Evolutionary conservation across 129 eudicot genomes (phyloP), one percentile per base, ranked within the genome.

Genomic region (Flaveria trinervia): DNA sequence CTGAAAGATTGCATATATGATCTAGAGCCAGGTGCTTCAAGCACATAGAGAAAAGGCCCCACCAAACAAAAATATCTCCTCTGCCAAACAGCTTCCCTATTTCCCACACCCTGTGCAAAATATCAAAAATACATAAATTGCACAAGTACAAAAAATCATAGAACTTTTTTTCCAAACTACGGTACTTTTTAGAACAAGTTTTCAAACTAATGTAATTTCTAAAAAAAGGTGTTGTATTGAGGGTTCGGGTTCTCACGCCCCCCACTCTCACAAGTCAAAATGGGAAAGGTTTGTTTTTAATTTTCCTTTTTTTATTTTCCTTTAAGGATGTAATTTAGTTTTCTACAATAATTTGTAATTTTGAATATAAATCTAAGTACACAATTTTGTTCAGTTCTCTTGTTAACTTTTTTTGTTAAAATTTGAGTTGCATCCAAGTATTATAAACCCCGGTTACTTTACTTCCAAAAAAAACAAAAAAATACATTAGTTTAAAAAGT

Each of bases 11-110:
- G 97, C 80, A 89, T 89, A 86, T 95, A 95, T 9, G 91, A 81
- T 81, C 86, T 88, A 65, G 97, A 86, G 10, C 88, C 92, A 54
- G 99, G 97, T 52, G 76, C 86, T 68, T 95, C 97, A 68, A 95
- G 95, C 75, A 85, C 80, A 82, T 95, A 95, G 67, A 95, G 90
- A 17, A 86, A 91, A 49, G 96, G 92, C 73, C 99, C 99, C 73
- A 92, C 97, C 60, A 95, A 84, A 76, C 99, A 89, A 56, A 95
- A 73, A 83, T 91, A 95, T 88, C 97, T 86, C 65, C 88, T 86
- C 80, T 95, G 89, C 99, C 99, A 95, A 22, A 95, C 92, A 79
- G 99, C 97, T 76, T 95, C 99, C 88, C 97, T 86, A 83, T 82
- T 87, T 80, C 92, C 99, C 46, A 95, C 90, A 20, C 99, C 99